phyloP scores from a whole-genome alignment of 78 protist genomes.

The Polysphondylium violaceum region DNA sequence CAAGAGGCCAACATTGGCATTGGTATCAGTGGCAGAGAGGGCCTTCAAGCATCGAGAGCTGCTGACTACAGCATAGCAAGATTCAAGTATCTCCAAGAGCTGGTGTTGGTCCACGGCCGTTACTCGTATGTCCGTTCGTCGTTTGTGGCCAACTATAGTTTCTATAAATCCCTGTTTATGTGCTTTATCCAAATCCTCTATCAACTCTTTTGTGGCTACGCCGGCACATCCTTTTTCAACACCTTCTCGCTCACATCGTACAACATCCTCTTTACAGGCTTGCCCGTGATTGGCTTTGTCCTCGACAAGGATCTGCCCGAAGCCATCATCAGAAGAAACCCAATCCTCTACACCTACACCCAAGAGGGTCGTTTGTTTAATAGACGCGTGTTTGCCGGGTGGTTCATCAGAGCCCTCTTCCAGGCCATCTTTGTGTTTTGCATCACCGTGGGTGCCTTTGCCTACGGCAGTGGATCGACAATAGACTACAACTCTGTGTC shows the following conservation, averaged over 20 bases:
- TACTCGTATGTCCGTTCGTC: conserved; percentile 82
- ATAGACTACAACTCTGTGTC: conserved; percentile 39
- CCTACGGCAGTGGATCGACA: conserved; percentile 1
- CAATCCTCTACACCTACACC: conserved; percentile 26
- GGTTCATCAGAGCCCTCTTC: conserved; percentile 65
- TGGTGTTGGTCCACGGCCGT: conserved; percentile 95
- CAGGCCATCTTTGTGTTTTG: conserved; percentile 67
- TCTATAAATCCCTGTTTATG: conserved; percentile 92
- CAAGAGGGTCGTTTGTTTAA: conserved; percentile 50
- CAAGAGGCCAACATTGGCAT: conserved; percentile 95
- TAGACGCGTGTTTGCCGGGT: conserved; percentile 10
- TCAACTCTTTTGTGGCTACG: conserved; percentile 52
- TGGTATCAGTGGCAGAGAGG: conserved; percentile 97
- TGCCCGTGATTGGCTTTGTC: conserved; percentile 80
- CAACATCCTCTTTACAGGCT: conserved; percentile 88
- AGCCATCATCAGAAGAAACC: conserved; percentile 23
- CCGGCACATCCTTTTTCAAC: conserved; percentile 88
- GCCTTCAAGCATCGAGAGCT: conserved; percentile 97
- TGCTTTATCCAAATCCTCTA: conserved; percentile 85
- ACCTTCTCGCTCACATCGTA: conserved; percentile 84
- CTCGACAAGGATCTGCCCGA: conserved; percentile 84
- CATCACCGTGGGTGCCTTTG: conserved; percentile 14
- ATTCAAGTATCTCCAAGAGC: conserved; percentile 84
- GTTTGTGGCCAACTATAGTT: conserved; percentile 87
- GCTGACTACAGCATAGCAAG: conserved; percentile 93